phyloP scores from a whole-genome alignment of 495 filamentous ascomycete species.

The Hapsidospora chrysogenum region DNA sequence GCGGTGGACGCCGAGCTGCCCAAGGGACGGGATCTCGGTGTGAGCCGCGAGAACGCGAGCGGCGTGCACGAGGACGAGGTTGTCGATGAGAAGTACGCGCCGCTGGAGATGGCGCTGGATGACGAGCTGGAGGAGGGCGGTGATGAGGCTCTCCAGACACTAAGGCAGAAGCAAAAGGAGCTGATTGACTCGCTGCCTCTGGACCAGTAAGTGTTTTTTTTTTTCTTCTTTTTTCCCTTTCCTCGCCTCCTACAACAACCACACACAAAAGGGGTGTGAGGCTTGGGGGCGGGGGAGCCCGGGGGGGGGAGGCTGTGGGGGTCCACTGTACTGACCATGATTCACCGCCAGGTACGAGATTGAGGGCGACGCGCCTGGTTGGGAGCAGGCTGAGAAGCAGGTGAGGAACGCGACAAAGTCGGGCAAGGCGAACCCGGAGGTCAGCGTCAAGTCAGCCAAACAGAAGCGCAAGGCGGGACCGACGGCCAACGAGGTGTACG shows the following conservation, averaged over 20 bases:
- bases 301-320: no score
- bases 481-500: constrained; percentile 40
- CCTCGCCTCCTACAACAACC: constrained; percentile 1
- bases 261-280: no score
- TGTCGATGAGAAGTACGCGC: constrained; percentile 43
- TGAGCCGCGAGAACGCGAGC: constrained; percentile 34
- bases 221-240: constrained; percentile 2
- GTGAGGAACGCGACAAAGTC: constrained; percentile 38
- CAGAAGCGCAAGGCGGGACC: constrained; percentile 65
- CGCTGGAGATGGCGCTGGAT: constrained; percentile 55
- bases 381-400: constrained; percentile 74
- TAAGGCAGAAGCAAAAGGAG: constrained; percentile 60
- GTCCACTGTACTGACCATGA: constrained; percentile 27
- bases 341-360: constrained; percentile 55
- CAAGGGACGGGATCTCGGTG: constrained; percentile 31
- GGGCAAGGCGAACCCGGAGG: constrained; percentile 47
- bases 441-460: constrained; percentile 65
- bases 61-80: constrained; percentile 42
- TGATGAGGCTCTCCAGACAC: constrained; percentile 48
- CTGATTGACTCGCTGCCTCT: constrained; percentile 80
- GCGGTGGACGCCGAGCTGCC: constrained; percentile 60
- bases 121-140: constrained; percentile 79
- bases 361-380: constrained; percentile 48
- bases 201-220: constrained; percentile 49
- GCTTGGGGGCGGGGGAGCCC: no score